A percentile compares a stretch with the other conserved stretches of the same genome.
Evolutionary conservation across 2,329 filamentous ascomycete species (phyloP).

Genomic region (Herpotrichia juniperi): DNA sequence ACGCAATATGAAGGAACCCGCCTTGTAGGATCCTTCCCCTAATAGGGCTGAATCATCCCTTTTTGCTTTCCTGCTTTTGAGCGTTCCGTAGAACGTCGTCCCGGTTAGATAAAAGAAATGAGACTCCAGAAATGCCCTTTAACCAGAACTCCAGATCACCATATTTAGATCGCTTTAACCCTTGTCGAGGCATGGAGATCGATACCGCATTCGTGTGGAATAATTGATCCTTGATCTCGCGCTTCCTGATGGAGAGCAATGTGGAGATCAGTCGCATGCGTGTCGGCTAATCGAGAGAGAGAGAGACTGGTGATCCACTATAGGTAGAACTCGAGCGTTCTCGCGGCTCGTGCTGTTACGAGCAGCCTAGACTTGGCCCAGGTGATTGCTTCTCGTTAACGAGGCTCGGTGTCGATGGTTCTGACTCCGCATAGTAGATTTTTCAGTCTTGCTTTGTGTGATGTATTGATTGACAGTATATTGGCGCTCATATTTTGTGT

Average conservation of each 20-base stretch:
- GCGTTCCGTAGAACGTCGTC: neutral
- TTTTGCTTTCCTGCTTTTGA: neutral
- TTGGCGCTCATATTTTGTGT: slow-evolving; percentile 34
- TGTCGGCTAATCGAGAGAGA: neutral
- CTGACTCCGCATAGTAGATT: neutral
- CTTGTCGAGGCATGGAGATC: neutral
- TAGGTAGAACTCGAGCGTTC: too few relatives aligned
- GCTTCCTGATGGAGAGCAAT: neutral
- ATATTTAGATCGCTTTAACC: neutral
- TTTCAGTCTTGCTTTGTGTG: neutral
- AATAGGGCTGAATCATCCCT: neutral
- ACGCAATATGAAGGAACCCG: neutral
- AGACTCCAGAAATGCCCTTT: neutral
- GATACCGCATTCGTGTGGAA: neutral
- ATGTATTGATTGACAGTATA: slow-evolving; percentile 4
- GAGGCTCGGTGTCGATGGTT: neutral
- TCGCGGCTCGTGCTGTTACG: neutral
- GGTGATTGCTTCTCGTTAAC: neutral
- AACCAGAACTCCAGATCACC: neutral
- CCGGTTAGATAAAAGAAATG: neutral
- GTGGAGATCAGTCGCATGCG: neutral
- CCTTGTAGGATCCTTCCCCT: slow-evolving; percentile 1
- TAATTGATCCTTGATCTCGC: neutral
- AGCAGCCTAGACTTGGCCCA: neutral
- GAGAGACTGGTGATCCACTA: too few relatives aligned